Base-by-base conservation (phyloP, 208 protist species). In the Trypanosoma lewisi region DNA sequence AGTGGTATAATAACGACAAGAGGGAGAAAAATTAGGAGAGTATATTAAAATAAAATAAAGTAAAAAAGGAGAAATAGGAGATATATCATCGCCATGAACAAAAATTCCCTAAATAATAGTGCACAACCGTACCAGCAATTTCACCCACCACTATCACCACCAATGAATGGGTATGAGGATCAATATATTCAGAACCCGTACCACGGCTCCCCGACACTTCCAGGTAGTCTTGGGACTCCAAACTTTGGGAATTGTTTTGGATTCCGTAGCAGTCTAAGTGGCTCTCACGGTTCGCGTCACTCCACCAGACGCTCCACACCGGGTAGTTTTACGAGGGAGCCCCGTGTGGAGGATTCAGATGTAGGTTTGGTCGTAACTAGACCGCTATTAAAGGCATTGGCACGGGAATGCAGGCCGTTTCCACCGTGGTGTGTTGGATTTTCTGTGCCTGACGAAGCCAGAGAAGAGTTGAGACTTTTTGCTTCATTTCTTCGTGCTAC, bases 381-480 rank as follows among this genome's bases (percentile, higher is more conserved):
- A 34, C 78, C 78, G 44, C 41, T 75, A 25, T 60, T 74, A 39
- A 79, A 83, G 44, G 48, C 73, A 11, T 63, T 80, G 23, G 73
- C 73, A 9, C 64, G 70, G 48, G 45, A 75, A 31, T 80, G 73
- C 41, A 47, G 67, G 8, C 72, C 73, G n/a, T 75, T 25, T 4
- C 68, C 70, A 23, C 73, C 78, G 41, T 84, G 78, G 73, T 84
- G 73, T 42, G 69, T 84, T 17, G 70, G 73, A 21, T 14, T 44
- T 41, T 25, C 17, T 11, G 59, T 72, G 19, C 59, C 53, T 30
- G 41, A 62, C 2, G 36, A 19, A 17, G 23, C 66, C 8, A 66
- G 21, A 12, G 64, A 79, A 31, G 78, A 84, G 68, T 21, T 80
- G 25, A 52, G 53, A 42, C 56, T 60, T 39, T 84, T 80, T 60